Conservation (phyloP, 805 yeast species). For the Sugiyamaella americana region DNA sequence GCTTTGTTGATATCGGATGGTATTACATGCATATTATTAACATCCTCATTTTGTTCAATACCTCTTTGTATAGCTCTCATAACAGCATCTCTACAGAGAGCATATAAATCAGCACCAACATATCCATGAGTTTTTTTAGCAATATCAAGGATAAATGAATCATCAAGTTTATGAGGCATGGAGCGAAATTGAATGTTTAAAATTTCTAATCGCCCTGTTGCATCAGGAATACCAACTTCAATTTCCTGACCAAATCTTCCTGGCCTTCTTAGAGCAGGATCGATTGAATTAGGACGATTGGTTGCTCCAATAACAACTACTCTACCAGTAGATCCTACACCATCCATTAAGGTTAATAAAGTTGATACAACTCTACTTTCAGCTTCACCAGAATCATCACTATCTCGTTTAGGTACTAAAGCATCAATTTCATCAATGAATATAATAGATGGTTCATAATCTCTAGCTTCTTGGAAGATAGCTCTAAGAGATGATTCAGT, state of each 20-base stretch:
- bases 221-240: constrained; percentile 90
- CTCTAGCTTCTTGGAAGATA: constrained; percentile 75
- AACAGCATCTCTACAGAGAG: constrained; percentile 82
- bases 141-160: constrained; percentile 51
- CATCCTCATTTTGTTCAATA: constrained; percentile 22
- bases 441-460: constrained; percentile 80
- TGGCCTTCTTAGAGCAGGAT: constrained; percentile 79
- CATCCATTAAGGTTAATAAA: constrained; percentile 88
- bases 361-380: constrained; percentile 91
- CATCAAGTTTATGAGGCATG: constrained; percentile 52
- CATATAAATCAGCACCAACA: constrained; percentile 93
- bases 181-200: constrained; percentile 52
- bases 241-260: constrained; percentile 88
- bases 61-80: constrained; percentile 72
- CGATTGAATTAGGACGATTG: constrained; percentile 77
- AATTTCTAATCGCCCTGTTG: constrained; percentile 68
- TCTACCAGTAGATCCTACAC: constrained; percentile 97
- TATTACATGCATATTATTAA: constrained; percentile 41
- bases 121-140: constrained; percentile 89
- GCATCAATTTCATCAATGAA: constrained; percentile 94
- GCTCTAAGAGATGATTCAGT: constrained; percentile 82
- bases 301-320: constrained; percentile 97
- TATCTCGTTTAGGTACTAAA: constrained; percentile 73
- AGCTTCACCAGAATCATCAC: constrained; percentile 84
- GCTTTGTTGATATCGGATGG: constrained; percentile 63